These are phyloP conservation scores for Colletotrichum zoysiae DNA, from an alignment of 2,329 filamentous ascomycete species.

Conservation along the genomic window DNA sequence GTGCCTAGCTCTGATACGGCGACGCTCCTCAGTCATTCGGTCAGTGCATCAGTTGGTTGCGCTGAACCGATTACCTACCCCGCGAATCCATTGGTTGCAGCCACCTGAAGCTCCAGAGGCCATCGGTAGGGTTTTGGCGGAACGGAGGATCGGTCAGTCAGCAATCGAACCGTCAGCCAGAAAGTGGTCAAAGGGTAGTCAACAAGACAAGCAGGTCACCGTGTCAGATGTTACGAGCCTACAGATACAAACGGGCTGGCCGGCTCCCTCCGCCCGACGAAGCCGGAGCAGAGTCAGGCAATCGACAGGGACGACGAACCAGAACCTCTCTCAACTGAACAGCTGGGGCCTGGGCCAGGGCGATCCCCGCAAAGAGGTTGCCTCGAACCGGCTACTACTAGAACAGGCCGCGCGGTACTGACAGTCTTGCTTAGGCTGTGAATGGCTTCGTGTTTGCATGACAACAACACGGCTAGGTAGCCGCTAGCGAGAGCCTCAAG, in stretches of 20 bases:
- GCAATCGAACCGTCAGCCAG: slow-evolving; percentile 3
- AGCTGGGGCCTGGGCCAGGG: slow-evolving; percentile 3
- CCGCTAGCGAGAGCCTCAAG: slow-evolving; percentile 1
- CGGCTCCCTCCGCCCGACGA: slow-evolving; percentile 28
- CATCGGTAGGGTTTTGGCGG: not conserved
- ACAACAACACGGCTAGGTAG: not conserved
- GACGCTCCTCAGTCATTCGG: not conserved
- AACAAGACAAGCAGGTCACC: not conserved
- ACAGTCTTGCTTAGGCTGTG: slow-evolving; percentile 2
- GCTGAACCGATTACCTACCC: slow-evolving; percentile 10
- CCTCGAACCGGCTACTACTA: not conserved
- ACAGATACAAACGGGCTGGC: not conserved
- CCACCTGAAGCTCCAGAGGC: slow-evolving; percentile 10
- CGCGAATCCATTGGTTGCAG: slow-evolving; percentile 11
- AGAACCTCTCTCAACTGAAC: slow-evolving; percentile 5
- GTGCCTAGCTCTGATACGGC: not conserved
- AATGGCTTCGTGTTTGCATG: not conserved
- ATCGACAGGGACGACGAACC: slow-evolving; percentile 3
- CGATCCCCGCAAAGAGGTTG: slow-evolving; percentile 11
- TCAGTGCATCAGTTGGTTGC: not conserved
- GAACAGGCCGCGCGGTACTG: not conserved
- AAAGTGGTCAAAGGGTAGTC: slow-evolving; percentile 2
- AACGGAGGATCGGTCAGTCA: slow-evolving; percentile 1
- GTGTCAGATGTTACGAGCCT: not conserved
- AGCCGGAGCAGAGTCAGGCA: slow-evolving; percentile 25